phyloP scores from a whole-genome alignment of 2,329 filamentous ascomycete species.

The Alternaria consortialis region DNA sequence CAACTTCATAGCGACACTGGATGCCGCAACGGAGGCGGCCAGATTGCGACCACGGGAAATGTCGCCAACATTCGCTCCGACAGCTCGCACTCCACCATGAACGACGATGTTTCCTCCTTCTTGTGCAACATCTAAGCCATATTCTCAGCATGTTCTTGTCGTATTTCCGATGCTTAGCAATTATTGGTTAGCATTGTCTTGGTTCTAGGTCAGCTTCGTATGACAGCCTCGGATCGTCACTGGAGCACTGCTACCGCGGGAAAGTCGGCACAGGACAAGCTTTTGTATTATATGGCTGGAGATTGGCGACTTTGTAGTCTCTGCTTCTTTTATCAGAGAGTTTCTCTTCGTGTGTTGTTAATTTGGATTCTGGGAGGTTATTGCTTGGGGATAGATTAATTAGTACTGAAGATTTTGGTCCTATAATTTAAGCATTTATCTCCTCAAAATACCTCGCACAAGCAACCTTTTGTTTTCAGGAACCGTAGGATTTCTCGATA shows the following conservation, averaged over 20 bases:
- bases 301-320: not conserved
- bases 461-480: too few species aligned
- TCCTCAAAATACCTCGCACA: too few species aligned
- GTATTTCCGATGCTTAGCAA: not conserved
- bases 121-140: not conserved
- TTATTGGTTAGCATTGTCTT: not conserved
- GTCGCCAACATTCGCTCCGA: not conserved
- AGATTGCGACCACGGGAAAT: not conserved
- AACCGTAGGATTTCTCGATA: too few species aligned
- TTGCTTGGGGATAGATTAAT: not conserved
- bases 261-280: not conserved
- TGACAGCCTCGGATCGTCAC: not conserved
- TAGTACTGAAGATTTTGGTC: too few species aligned
- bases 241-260: not conserved
- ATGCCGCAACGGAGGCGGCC: not conserved
- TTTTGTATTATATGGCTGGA: not conserved
- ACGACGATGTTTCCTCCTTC: not conserved
- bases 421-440: too few species aligned
- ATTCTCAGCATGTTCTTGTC: not conserved
- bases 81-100: not conserved
- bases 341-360: too few species aligned
- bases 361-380: not conserved
- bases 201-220: not conserved
- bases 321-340: not conserved
- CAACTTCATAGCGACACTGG: not conserved